These are phyloP conservation scores for Brassica nigra DNA, from an alignment of 345 rosid species.

Conservation along the genomic window DNA sequence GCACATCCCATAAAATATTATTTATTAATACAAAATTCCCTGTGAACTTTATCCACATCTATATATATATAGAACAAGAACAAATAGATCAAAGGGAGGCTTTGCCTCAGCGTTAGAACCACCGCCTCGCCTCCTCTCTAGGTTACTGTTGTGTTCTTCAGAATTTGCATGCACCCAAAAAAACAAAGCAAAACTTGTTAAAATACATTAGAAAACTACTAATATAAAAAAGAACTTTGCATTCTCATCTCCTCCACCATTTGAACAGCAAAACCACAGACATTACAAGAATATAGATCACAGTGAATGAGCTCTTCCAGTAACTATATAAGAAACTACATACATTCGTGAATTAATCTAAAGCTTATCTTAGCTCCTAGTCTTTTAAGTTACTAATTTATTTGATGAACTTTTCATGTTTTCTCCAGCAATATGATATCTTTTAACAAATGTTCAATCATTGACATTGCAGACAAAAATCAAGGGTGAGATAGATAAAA, in stretches of 20 bases:
- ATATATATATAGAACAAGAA: conserved; percentile 4
- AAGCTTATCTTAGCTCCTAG: no score
- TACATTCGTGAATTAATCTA: neutral
- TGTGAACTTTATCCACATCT: neutral
- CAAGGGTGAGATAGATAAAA: neutral
- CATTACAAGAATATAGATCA: neutral
- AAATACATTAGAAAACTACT: neutral
- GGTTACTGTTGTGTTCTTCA: conserved; percentile 86
- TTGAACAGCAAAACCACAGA: neutral
- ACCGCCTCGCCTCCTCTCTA: conserved; percentile 55
- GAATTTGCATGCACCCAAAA: conserved; percentile 51
- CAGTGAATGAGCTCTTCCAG: neutral
- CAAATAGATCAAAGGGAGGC: conserved; percentile 19
- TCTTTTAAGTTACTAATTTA: neutral
- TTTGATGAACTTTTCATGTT: neutral
- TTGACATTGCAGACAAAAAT: neutral
- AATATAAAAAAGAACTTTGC: neutral
- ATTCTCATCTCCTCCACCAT: neutral
- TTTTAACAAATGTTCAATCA: neutral
- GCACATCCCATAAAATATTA: conserved; percentile 1
- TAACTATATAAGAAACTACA: neutral
- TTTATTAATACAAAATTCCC: conserved; percentile 15
- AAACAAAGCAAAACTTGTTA: neutral
- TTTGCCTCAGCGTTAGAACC: conserved; percentile 58
- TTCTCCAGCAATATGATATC: neutral